Percentiles rank a stretch among this genome's conserved stretches.
Conservation (phyloP, 108 stramenopile genomes). For the Bacterosira constricta region DNA sequence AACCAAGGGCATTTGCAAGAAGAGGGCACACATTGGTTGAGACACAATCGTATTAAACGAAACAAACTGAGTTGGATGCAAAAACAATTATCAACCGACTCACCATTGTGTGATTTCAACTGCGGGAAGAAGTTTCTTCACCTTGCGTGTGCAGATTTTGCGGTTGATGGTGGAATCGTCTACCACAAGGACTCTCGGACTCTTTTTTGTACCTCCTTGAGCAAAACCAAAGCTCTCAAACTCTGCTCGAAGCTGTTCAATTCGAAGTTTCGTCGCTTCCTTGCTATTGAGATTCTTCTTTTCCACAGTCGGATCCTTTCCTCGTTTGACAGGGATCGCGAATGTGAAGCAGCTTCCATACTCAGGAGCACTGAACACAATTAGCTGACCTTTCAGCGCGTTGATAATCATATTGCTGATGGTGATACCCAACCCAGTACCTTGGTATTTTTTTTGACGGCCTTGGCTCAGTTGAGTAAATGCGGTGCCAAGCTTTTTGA, state of each 20-base stretch:
- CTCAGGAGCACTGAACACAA: constrained; percentile 16
- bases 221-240: constrained; percentile 8
- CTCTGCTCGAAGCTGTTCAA: constrained; percentile 18
- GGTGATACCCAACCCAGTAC: constrained; percentile 42
- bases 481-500: constrained; percentile 15
- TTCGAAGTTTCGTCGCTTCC: not conserved
- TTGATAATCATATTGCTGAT: constrained; percentile 35
- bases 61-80: no score
- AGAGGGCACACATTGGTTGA: not conserved
- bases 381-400: constrained; percentile 13
- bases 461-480: constrained; percentile 37
- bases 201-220: not conserved
- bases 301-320: not conserved
- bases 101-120: constrained; percentile 24
- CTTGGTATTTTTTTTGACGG: constrained; percentile 39
- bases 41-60: no score
- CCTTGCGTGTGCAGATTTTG: constrained; percentile 26
- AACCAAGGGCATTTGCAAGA: not conserved
- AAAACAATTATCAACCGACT: no score
- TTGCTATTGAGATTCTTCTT: not conserved
- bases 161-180: constrained; percentile 30
- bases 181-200: constrained; percentile 14
- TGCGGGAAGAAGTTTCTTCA: constrained; percentile 4
- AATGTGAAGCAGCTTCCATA: constrained; percentile 31
- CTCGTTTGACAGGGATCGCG: constrained; percentile 23